Conservation (phyloP, 2,329 filamentous ascomycete genomes). For the Dichotomopilus funicola region DNA sequence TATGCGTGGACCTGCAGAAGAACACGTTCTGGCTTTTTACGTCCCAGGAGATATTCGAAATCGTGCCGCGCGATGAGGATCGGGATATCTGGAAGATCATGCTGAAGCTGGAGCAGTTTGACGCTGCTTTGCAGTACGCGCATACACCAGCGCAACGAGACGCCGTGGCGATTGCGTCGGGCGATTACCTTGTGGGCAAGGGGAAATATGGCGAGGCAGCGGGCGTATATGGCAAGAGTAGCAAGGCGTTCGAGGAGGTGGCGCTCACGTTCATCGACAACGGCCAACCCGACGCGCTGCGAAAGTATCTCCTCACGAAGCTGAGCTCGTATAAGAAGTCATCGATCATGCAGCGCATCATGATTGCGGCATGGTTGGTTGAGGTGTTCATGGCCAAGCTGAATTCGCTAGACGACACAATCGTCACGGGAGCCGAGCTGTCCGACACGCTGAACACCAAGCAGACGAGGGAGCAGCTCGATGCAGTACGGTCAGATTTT, state of each 20-base stretch:
- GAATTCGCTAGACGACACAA: conserved; percentile 88
- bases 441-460: conserved; percentile 63
- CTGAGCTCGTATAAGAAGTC: conserved; percentile 74
- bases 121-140: conserved; percentile 79
- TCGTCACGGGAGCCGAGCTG: conserved; percentile 80
- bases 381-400: conserved; percentile 97
- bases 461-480: conserved; percentile 66
- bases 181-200: conserved; percentile 77
- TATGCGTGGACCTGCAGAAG: conserved; percentile 86
- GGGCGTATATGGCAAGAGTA: conserved; percentile 85
- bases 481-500: conserved; percentile 67
- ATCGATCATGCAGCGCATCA: conserved; percentile 83
- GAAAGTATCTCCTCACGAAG: conserved; percentile 84
- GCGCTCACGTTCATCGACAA: conserved; percentile 86
- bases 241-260: conserved; percentile 94
- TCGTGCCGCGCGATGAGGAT: conserved; percentile 84
- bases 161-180: conserved; percentile 83
- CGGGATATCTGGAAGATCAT: conserved; percentile 93
- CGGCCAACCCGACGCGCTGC: conserved; percentile 80
- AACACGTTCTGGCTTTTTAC: conserved; percentile 98
- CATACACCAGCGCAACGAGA: conserved; percentile 77
- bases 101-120: conserved; percentile 79
- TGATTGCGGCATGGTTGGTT: conserved; percentile 92
- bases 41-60: conserved; percentile 82
- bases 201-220: conserved; percentile 82